Percentiles rank a stretch among this genome's conserved stretches.
Evolutionary conservation across 208 protist genomes (phyloP).

Genomic region (Acanthamoeba triangularis): DNA sequence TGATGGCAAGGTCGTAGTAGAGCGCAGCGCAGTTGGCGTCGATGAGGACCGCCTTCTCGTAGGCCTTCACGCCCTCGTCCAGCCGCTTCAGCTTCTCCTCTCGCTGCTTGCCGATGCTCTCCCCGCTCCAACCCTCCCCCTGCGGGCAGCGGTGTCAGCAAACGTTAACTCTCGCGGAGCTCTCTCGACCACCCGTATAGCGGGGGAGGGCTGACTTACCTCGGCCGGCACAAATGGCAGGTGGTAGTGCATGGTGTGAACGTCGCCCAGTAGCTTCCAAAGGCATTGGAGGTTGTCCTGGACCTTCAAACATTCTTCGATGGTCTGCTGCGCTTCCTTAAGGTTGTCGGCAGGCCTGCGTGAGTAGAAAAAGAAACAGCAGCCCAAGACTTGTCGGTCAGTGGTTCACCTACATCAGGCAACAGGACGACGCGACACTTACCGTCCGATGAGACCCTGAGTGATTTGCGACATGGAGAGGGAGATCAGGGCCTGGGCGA

Average conservation of each 20-base stretch:
- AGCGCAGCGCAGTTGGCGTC: conserved; percentile 30
- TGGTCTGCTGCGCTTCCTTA: background rate
- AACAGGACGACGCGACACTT: background rate
- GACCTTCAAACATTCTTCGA: conserved; percentile 47
- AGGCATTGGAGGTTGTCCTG: conserved; percentile 60
- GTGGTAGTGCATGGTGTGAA: conserved; percentile 39
- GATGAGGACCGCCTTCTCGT: conserved; percentile 46
- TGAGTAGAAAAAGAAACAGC: background rate
- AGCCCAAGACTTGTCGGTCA: background rate
- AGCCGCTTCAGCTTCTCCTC: conserved; percentile 26
- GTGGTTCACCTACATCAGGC: background rate
- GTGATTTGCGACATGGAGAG: conserved; percentile 20
- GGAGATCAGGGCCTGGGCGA: conserved; percentile 51
- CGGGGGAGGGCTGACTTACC: background rate
- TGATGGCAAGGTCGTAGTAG: conserved; percentile 54
- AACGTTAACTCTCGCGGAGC: background rate
- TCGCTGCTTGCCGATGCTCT: background rate
- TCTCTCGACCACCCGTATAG: background rate
- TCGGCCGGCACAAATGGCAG: background rate
- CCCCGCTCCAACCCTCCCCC: background rate
- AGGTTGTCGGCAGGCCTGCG: conserved; percentile 31
- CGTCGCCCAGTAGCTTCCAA: conserved; percentile 51
- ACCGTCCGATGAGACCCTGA: conserved; percentile 17
- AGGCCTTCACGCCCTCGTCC: conserved; percentile 9
- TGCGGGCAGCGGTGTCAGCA: background rate